A percentile compares a stretch with the other conserved stretches of the same genome.
phyloP scores from a whole-genome alignment of 805 yeast genomes.

The Ascoidea asiatica region DNA sequence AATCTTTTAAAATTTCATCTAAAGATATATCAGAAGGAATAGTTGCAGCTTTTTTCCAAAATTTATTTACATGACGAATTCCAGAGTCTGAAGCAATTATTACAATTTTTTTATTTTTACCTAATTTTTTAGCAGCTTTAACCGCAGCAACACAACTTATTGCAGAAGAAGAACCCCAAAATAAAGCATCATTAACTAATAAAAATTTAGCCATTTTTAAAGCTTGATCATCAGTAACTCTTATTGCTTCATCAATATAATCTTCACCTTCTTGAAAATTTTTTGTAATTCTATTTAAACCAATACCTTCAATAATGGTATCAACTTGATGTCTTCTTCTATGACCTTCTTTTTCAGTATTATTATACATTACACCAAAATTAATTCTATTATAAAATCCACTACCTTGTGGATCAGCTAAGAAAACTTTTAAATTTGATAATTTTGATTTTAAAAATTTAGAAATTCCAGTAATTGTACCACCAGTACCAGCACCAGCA shows the following conservation, averaged over 20 bases:
- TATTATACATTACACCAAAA: constrained; percentile 87
- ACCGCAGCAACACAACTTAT: constrained; percentile 87
- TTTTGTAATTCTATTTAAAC: constrained; percentile 73
- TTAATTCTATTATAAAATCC: constrained; percentile 80
- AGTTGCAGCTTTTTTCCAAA: constrained; percentile 62
- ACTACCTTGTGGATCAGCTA: constrained; percentile 95
- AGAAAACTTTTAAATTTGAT: constrained; percentile 32
- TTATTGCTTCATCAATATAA: constrained; percentile 61
- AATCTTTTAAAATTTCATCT: constrained; percentile 18
- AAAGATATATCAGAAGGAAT: constrained; percentile 19
- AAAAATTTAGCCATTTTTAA: constrained; percentile 76
- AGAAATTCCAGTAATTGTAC: constrained; percentile 90
- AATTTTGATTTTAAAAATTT: constrained; percentile 45
- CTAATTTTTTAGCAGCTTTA: constrained; percentile 29
- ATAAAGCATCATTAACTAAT: constrained; percentile 75
- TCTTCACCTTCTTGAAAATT: constrained; percentile 65
- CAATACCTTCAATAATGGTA: constrained; percentile 88
- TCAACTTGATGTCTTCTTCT: constrained; percentile 94
- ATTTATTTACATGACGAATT: constrained; percentile 76
- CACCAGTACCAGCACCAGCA: constrained; percentile 94
- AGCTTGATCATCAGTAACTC: constrained; percentile 74
- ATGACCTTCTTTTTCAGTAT: constrained; percentile 83
- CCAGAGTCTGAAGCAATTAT: constrained; percentile 92
- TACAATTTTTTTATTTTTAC: constrained; percentile 58
- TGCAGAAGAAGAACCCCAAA: constrained; percentile 89